These are phyloP conservation scores for Coemansia sp. DNA, from an alignment of 192 early-diverging fungal genomes.

Conservation along the genomic window DNA sequence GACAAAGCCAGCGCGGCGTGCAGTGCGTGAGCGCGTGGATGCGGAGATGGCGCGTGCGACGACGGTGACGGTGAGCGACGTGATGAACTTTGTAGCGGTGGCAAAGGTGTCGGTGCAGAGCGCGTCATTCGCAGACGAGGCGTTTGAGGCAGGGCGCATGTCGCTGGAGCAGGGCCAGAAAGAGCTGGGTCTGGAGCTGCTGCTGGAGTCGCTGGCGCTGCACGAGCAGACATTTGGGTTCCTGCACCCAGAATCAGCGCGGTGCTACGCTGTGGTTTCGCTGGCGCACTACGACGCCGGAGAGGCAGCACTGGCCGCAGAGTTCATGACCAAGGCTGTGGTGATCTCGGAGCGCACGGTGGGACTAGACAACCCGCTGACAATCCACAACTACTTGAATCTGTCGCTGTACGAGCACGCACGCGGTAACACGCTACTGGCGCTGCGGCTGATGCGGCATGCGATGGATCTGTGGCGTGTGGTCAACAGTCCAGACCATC, in stretches of 20 bases:
- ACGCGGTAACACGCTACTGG: slow-evolving; percentile 63
- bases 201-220: slow-evolving; percentile 77
- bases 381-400: slow-evolving; percentile 86
- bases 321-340: slow-evolving; percentile 72
- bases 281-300: slow-evolving; percentile 78
- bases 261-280: slow-evolving; percentile 79
- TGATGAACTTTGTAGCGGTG: slow-evolving; percentile 40
- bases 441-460: slow-evolving; percentile 78
- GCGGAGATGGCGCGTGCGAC: slow-evolving; percentile 20
- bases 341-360: slow-evolving; percentile 80
- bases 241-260: slow-evolving; percentile 86
- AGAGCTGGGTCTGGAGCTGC: slow-evolving; percentile 76
- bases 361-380: slow-evolving; percentile 85
- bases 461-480: slow-evolving; percentile 80
- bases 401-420: slow-evolving; percentile 89
- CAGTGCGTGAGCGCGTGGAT: slow-evolving; percentile 55
- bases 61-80: slow-evolving; percentile 28
- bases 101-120: slow-evolving; percentile 47
- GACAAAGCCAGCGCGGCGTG: slow-evolving; percentile 58
- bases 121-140: slow-evolving; percentile 82
- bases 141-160: slow-evolving; percentile 81
- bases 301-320: slow-evolving; percentile 63
- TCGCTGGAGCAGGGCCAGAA: slow-evolving; percentile 77
- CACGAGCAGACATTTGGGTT: slow-evolving; percentile 95
- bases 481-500: slow-evolving; percentile 72